Conservation (phyloP, 2,329 filamentous ascomycete genomes). For the Davidsoniella eucalypti region DNA sequence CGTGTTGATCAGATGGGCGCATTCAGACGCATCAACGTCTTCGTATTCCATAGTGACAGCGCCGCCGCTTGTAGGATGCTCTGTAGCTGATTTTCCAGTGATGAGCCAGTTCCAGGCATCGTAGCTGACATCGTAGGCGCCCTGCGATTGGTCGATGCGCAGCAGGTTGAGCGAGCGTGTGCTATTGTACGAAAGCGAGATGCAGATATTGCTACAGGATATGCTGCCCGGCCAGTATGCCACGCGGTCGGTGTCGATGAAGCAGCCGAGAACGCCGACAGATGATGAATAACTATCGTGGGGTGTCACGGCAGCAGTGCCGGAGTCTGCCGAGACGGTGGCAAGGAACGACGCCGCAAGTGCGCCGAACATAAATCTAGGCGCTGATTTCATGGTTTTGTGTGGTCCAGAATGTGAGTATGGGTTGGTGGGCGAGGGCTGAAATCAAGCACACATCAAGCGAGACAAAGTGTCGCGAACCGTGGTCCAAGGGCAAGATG, state of each 20-base stretch:
- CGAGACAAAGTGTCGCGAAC: too few relatives aligned
- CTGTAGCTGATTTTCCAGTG: slow-evolving; percentile 31
- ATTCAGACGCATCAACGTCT: slow-evolving; percentile 30
- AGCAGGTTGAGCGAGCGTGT: slow-evolving; percentile 37
- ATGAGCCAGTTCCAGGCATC: slow-evolving; percentile 44
- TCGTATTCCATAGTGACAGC: slow-evolving; percentile 35
- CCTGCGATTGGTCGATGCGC: slow-evolving; percentile 37
- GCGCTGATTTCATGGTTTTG: too few relatives aligned
- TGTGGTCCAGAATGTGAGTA: too few relatives aligned
- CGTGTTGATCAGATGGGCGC: slow-evolving; percentile 32
- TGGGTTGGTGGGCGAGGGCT: too few relatives aligned
- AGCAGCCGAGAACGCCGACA: slow-evolving; percentile 42
- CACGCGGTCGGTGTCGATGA: slow-evolving; percentile 42
- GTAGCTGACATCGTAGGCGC: slow-evolving; percentile 43
- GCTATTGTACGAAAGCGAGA: slow-evolving; percentile 32
- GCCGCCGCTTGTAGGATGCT: slow-evolving; percentile 31
- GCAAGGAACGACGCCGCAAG: slow-evolving; percentile 8
- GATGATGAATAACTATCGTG: slow-evolving; percentile 41
- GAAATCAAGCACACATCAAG: too few relatives aligned
- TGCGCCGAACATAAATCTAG: too few relatives aligned
- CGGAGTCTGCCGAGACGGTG: slow-evolving; percentile 16
- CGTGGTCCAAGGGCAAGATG: too few relatives aligned
- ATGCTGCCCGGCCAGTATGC: slow-evolving; percentile 41
- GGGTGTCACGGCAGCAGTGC: slow-evolving; percentile 29
- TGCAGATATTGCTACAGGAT: slow-evolving; percentile 39